phyloP scores from a whole-genome alignment of 2,329 filamentous ascomycete genomes.

The Shiraia sp. region DNA sequence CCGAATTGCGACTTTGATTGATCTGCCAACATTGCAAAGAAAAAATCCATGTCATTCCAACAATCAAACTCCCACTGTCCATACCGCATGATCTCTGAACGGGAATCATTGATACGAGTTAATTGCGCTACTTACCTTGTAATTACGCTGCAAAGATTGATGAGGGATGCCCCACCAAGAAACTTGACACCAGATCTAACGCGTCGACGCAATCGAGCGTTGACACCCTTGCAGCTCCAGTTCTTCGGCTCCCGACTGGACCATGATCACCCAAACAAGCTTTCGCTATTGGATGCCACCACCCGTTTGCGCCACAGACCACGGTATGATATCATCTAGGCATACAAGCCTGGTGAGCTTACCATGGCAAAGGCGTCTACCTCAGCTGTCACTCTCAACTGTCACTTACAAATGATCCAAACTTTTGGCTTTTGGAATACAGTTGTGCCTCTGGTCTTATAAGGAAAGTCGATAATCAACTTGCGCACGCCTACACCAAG shows the following conservation, averaged over 20 bases:
- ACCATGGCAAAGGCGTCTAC: conserved; percentile 3
- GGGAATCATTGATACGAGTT: too few relatives aligned
- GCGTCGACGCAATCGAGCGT: conserved; percentile 27
- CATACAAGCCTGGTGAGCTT: neutral
- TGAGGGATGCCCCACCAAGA: too few relatives aligned
- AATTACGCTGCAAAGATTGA: too few relatives aligned
- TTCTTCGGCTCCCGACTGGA: conserved; percentile 12
- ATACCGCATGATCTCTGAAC: too few relatives aligned
- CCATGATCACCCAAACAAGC: conserved; percentile 13
- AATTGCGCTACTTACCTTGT: too few relatives aligned
- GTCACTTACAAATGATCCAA: neutral
- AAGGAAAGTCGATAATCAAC: neutral
- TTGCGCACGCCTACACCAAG: neutral
- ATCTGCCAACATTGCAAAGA: too few relatives aligned
- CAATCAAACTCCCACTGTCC: too few relatives aligned
- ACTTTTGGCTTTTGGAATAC: neutral
- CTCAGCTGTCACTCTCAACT: neutral
- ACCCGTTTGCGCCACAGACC: conserved; percentile 22
- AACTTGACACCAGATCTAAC: neutral
- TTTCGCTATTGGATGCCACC: conserved; percentile 27
- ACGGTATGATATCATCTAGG: conserved; percentile 28
- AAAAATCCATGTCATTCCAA: too few relatives aligned
- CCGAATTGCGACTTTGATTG: too few relatives aligned
- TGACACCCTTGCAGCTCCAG: conserved; percentile 22
- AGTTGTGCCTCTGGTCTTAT: neutral